phyloP scores from a whole-genome alignment of 441 rosid genomes.

The Brassica balearica region DNA sequence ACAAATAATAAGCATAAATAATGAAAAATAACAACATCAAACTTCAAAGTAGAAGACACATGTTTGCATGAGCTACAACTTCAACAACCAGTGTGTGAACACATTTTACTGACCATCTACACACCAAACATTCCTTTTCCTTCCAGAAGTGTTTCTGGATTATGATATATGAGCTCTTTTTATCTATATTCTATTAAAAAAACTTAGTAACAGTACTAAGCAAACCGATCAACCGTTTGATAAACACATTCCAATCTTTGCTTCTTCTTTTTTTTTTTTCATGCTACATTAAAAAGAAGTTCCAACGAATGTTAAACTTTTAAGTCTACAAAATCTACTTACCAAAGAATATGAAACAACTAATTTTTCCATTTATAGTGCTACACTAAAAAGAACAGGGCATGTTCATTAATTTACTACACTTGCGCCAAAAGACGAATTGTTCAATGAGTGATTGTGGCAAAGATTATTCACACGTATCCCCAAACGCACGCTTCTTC shows the following conservation, averaged over 20 bases:
- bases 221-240: background rate
- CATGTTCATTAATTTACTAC: slow-evolving; percentile 24
- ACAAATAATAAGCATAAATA: background rate
- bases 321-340: background rate
- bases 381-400: background rate
- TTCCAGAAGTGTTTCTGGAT: slow-evolving; percentile 4
- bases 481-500: slow-evolving; percentile 46
- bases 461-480: slow-evolving; percentile 45
- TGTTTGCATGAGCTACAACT: slow-evolving; percentile 30
- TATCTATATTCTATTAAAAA: too few relatives aligned
- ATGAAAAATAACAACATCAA: slow-evolving; percentile 11
- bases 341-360: slow-evolving; percentile 1
- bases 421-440: slow-evolving; percentile 26
- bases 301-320: background rate
- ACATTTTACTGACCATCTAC: slow-evolving; percentile 7
- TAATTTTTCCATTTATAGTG: slow-evolving; percentile 8
- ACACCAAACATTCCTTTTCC: slow-evolving; percentile 13
- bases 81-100: slow-evolving; percentile 37
- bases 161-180: background rate
- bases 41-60: slow-evolving; percentile 35
- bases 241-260: background rate
- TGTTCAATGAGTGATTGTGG: slow-evolving; percentile 39
- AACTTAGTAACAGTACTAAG: background rate
- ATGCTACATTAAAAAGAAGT: background rate
- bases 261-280: background rate